These are phyloP conservation scores for Skeletonema tropicum DNA, from an alignment of 108 stramenopile genomes.

Conservation along the genomic window DNA sequence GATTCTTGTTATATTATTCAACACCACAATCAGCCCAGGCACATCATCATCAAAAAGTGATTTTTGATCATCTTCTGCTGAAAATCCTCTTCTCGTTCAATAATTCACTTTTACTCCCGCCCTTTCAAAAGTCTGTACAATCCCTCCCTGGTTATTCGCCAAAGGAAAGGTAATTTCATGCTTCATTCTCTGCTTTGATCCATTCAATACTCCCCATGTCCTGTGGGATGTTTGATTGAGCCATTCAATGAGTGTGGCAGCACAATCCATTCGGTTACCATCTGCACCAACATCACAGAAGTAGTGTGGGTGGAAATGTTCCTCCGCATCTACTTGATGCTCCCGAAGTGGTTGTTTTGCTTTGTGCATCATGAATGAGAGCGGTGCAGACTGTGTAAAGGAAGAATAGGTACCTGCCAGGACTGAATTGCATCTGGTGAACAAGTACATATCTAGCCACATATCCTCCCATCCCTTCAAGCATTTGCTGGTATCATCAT, in stretches of 20 bases:
- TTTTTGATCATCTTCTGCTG: too few relatives aligned
- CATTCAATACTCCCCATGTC: background rate
- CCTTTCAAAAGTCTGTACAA: too few relatives aligned
- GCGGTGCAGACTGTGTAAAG: slow-evolving; percentile 40
- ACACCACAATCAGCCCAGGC: too few relatives aligned
- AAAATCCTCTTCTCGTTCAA: too few relatives aligned
- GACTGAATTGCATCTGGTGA: slow-evolving; percentile 49
- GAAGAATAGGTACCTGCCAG: slow-evolving; percentile 48
- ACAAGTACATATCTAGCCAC: slow-evolving; percentile 53
- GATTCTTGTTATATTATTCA: too few relatives aligned
- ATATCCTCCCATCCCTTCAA: slow-evolving; percentile 47
- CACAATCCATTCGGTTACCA: slow-evolving; percentile 6
- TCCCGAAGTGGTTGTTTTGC: background rate
- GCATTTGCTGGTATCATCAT: background rate
- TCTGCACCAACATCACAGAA: slow-evolving; percentile 10
- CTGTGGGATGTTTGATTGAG: background rate
- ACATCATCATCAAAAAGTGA: too few relatives aligned
- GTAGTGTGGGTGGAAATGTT: slow-evolving; percentile 5
- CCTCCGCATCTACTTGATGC: background rate
- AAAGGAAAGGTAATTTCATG: background rate
- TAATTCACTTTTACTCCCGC: too few relatives aligned
- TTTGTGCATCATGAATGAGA: slow-evolving; percentile 11
- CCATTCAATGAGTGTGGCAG: background rate
- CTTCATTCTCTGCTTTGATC: background rate
- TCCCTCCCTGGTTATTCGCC: too few relatives aligned